Conservation (phyloP, 108 stramenopile species). For the Cyclotella cryptica region DNA sequence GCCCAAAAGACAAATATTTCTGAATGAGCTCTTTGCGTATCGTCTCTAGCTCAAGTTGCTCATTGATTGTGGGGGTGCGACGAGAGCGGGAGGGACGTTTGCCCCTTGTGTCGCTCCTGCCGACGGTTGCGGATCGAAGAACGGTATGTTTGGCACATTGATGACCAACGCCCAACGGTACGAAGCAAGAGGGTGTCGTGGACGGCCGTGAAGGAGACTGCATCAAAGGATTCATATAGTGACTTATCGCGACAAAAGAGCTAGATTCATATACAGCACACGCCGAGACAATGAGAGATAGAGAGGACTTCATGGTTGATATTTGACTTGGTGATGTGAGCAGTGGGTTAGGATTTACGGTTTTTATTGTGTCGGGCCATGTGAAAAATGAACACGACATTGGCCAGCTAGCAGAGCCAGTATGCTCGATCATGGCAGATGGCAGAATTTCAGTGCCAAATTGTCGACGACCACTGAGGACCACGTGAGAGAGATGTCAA, state of each 20-base stretch:
- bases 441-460: too few relatives aligned
- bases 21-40: conserved; percentile 48
- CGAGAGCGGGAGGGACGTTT: conserved; percentile 12
- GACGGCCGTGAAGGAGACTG: background rate
- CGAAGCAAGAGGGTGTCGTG: background rate
- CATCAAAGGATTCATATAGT: background rate
- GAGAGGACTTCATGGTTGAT: conserved; percentile 6
- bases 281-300: background rate
- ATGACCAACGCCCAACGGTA: background rate
- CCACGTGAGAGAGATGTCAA: too few relatives aligned
- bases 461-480: too few relatives aligned
- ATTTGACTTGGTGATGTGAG: too few relatives aligned
- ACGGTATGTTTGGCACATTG: background rate
- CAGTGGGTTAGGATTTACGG: too few relatives aligned
- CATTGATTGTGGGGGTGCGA: conserved; percentile 35
- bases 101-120: conserved; percentile 32
- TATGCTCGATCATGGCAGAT: too few relatives aligned
- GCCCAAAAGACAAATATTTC: conserved; percentile 48
- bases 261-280: conserved; percentile 1
- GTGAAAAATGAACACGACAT: too few relatives aligned
- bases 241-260: background rate
- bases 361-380: too few relatives aligned
- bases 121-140: conserved; percentile 37
- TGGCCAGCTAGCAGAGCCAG: too few relatives aligned
- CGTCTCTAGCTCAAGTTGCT: conserved; percentile 45